Conservation (phyloP, 805 yeast genomes). For the Millerozyma miso region DNA sequence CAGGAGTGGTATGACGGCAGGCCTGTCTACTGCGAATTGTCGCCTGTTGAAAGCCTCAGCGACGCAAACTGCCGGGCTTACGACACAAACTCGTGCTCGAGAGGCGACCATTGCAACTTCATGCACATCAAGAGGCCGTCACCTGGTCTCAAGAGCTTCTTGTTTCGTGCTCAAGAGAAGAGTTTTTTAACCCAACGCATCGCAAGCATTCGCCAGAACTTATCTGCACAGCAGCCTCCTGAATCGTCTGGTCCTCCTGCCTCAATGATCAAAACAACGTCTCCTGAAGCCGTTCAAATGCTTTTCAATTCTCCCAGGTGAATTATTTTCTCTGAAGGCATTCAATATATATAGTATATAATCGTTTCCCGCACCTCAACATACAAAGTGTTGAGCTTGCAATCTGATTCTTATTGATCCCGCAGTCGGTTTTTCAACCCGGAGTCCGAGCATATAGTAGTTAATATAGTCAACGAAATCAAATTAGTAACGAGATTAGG, state of each 20-base stretch:
- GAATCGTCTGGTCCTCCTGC: background rate
- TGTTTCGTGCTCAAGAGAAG: constrained; percentile 39
- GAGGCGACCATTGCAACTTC: constrained; percentile 84
- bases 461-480: background rate
- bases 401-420: background rate
- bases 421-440: background rate
- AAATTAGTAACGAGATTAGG: background rate
- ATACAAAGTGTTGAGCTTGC: background rate
- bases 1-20: constrained; percentile 76
- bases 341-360: too few relatives aligned
- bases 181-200: constrained; percentile 13
- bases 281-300: constrained; percentile 8
- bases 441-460: background rate
- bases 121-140: constrained; percentile 70
- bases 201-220: background rate
- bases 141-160: constrained; percentile 32
- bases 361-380: background rate
- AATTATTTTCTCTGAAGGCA: too few relatives aligned
- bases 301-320: constrained; percentile 1
- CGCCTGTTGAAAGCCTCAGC: constrained; percentile 66
- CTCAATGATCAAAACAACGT: constrained; percentile 1
- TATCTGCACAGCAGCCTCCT: background rate
- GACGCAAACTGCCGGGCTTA: constrained; percentile 77
- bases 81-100: constrained; percentile 57
- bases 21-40: constrained; percentile 76